These are phyloP conservation scores for Penicillium subrubescens DNA, from an alignment of 495 filamentous ascomycete genomes.

Conservation along the genomic window DNA sequence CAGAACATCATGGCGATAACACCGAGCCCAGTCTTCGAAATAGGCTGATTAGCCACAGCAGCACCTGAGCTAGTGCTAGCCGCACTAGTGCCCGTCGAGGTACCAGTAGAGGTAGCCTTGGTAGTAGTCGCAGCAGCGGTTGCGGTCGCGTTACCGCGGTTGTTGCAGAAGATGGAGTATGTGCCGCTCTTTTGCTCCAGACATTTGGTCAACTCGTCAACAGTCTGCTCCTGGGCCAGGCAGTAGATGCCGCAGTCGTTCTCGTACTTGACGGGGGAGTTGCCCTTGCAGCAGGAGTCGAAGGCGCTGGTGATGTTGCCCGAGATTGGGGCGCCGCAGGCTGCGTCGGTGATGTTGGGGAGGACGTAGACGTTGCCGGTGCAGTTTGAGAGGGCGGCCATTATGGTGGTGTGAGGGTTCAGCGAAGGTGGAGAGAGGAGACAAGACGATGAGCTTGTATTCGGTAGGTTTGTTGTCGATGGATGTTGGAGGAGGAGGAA, in stretches of 20 bases:
- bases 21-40: conserved; percentile 40
- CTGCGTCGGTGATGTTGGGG: conserved; percentile 42
- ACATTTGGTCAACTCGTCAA: conserved; percentile 39
- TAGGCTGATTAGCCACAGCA: conserved; percentile 17
- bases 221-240: conserved; percentile 46
- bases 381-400: conserved; percentile 31
- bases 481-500: neutral
- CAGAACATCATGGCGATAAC: conserved; percentile 42
- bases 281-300: conserved; percentile 46
- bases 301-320: conserved; percentile 45
- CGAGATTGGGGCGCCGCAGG: conserved; percentile 41
- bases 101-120: conserved; percentile 22
- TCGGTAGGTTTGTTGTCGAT: neutral
- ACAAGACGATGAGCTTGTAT: neutral
- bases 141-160: conserved; percentile 39
- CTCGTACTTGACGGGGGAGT: conserved; percentile 44
- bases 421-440: neutral
- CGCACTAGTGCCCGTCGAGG: conserved; percentile 25
- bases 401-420: conserved; percentile 12
- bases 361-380: conserved; percentile 37
- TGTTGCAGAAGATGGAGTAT: conserved; percentile 43
- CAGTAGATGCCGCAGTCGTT: conserved; percentile 54
- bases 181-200: conserved; percentile 34
- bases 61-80: conserved; percentile 28
- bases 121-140: conserved; percentile 34